phyloP scores from a whole-genome alignment of 345 rosid genomes.

The Eucalyptus pauciflora region DNA sequence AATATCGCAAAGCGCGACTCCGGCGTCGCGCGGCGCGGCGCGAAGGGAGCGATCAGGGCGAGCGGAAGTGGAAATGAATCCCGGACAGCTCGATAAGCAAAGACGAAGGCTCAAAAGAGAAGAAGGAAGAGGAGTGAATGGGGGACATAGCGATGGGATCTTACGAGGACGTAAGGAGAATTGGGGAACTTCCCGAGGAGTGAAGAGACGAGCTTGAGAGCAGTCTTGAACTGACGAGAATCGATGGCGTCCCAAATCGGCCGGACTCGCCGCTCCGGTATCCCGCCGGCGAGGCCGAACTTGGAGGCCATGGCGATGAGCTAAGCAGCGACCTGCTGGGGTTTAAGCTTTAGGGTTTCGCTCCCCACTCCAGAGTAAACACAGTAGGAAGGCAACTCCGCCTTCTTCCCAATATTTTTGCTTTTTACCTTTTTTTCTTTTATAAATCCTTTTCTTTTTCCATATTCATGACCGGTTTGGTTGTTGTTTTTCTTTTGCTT shows the following conservation, averaged over 20 bases:
- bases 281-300: conserved; percentile 87
- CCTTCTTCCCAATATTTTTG: background rate
- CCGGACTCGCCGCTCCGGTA: conserved; percentile 97
- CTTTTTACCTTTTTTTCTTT: background rate
- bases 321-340: background rate
- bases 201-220: conserved; percentile 67
- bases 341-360: background rate
- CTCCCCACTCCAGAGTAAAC: background rate
- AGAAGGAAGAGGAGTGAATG: background rate
- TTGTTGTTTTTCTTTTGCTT: background rate
- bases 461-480: background rate
- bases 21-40: background rate
- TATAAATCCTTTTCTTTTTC: background rate
- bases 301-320: conserved; percentile 59
- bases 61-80: background rate
- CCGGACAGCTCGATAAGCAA: background rate
- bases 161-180: conserved; percentile 87
- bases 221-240: conserved; percentile 92
- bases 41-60: background rate
- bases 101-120: background rate
- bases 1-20: background rate
- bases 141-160: background rate
- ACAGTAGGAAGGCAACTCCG: background rate
- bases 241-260: conserved; percentile 97
- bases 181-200: conserved; percentile 76